phyloP scores from a whole-genome alignment of 768 basidiomycete genomes.

The Macrolepiota fuliginosa region DNA sequence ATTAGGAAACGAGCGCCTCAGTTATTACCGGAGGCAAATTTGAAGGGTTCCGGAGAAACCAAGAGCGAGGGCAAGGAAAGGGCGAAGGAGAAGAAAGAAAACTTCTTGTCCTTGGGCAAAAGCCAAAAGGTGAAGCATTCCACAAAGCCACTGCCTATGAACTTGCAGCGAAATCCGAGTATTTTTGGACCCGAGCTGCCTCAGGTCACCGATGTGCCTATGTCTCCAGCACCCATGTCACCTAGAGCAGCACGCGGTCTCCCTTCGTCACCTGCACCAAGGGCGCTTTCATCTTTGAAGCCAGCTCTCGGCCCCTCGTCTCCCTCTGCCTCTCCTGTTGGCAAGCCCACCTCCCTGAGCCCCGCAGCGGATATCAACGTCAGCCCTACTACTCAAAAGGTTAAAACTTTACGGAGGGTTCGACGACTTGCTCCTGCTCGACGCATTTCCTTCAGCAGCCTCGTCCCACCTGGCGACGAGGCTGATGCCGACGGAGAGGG shows the following conservation, averaged over 20 bases:
- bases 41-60: conserved; percentile 17
- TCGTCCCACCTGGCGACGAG: conserved; percentile 36
- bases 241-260: neutral
- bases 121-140: conserved; percentile 13
- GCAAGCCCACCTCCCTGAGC: conserved; percentile 9
- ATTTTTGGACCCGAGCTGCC: conserved; percentile 69
- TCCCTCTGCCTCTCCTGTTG: conserved; percentile 7
- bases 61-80: conserved; percentile 17
- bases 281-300: neutral
- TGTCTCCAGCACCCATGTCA: conserved; percentile 12
- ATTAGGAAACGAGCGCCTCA: conserved; percentile 14
- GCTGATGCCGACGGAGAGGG: conserved; percentile 33
- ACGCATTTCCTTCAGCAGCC: conserved; percentile 66
- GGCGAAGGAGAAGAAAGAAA: conserved; percentile 12
- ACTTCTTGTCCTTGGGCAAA: conserved; percentile 6
- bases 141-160: conserved; percentile 39
- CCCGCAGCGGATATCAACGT: conserved; percentile 14
- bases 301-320: conserved; percentile 11
- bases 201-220: conserved; percentile 18
- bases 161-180: conserved; percentile 57
- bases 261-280: conserved; percentile 11
- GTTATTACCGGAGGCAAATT: conserved; percentile 8
- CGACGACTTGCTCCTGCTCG: conserved; percentile 46
- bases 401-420: conserved; percentile 49
- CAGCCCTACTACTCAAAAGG: conserved; percentile 24